These are phyloP conservation scores for Wickerhamomyces canadensis DNA, from an alignment of 805 yeast species.

Conservation along the genomic window DNA sequence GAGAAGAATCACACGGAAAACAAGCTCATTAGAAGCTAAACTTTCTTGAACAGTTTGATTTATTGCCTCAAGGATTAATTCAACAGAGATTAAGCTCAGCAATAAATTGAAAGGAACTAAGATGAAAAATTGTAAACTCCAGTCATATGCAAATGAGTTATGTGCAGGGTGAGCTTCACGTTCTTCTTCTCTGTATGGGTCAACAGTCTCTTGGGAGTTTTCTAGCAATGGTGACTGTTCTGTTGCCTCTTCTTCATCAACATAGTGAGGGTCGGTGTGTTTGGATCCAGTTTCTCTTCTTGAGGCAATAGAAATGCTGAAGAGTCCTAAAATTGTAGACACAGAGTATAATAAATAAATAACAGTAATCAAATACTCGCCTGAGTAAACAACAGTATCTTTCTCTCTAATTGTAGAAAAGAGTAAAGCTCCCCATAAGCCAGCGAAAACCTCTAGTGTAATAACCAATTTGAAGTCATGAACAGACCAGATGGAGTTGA, in stretches of 20 bases:
- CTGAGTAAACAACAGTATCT: constrained; percentile 37
- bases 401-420: constrained; percentile 45
- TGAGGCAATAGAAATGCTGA: constrained; percentile 31
- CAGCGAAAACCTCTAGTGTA: constrained; percentile 46
- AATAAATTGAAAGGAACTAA: constrained; percentile 62
- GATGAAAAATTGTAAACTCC: constrained; percentile 70
- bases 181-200: constrained; percentile 10
- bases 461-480: constrained; percentile 57
- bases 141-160: constrained; percentile 59
- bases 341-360: constrained; percentile 41
- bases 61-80: constrained; percentile 54
- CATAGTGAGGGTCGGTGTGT: too few species aligned
- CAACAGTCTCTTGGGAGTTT: constrained; percentile 13
- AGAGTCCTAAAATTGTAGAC: constrained; percentile 47
- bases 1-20: constrained; percentile 30
- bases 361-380: constrained; percentile 44
- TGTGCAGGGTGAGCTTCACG: constrained; percentile 16
- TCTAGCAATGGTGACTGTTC: constrained; percentile 31
- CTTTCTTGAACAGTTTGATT: constrained; percentile 73
- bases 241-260: constrained; percentile 10
- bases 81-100: constrained; percentile 45
- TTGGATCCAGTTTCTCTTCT: constrained; percentile 9
- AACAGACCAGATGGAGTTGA: constrained; percentile 36
- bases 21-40: constrained; percentile 32
- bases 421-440: constrained; percentile 53